Base-by-base conservation (phyloP, 768 basidiomycete species). In the Flagelloscypha sp. region DNA sequence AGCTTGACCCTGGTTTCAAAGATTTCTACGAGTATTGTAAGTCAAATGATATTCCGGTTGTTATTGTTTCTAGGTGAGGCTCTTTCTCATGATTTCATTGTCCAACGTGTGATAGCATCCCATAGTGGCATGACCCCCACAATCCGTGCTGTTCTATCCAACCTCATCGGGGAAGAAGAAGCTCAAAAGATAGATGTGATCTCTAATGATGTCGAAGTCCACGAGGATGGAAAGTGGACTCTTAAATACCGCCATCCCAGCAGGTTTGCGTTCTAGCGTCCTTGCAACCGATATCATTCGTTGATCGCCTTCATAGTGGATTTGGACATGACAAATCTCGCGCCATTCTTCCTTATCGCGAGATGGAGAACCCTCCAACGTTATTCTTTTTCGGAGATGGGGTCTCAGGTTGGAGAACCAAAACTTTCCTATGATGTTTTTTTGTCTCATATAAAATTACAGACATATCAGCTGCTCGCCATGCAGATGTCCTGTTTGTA, bases 331-430 rank as follows among this genome's bases (percentile, higher is more conserved):
- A 99, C 61, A 99, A 99, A 62, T 89, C 85, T 6, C 83, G 81
- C 47, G 89, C 94, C 2, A 97, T 98, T 47, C 63, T 93, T 22
- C 93, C 88, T 0, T 99, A 97, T 61, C 68, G 79, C n/a, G 61
- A 66, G 27, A 68, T 93, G 27, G 47, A 63, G 5, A 54, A 74
- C 30, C 76, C 79, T 4, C 94, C 95, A 2, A 79, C 73, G 2
- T 65, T 94, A 7, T 94, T 99, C 62, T 99, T 95, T 74, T 93
- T 95, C 44, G 95, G 95, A 0, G 95, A 99, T 54, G 95, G 95
- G 22, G 95, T 95, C 33, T 92, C 88, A 37, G 90, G 89, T 86
- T 40, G 27, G 72, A 61, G 19, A 38, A 7, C 15, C n/a, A 29
- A 10, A 21, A 23, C 30, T 21, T 15, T 32, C 9, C 10, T 21